A percentile compares a stretch with the other conserved stretches of the same genome.
Conservation (phyloP, 2,329 filamentous ascomycete species). For the Trichoderma aggressivum region DNA sequence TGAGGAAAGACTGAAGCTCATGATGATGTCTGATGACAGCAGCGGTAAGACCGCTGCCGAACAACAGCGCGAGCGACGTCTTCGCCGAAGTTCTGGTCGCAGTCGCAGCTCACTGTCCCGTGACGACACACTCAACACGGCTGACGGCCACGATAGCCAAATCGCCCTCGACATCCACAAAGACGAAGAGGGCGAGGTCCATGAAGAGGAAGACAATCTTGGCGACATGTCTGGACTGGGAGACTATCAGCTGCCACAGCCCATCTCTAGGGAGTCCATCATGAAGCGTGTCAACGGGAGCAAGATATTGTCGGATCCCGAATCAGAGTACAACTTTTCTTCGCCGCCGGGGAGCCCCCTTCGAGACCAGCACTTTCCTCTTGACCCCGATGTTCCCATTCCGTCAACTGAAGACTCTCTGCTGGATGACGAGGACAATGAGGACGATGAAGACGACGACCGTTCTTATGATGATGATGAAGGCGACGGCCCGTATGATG, state of each 20-base stretch:
- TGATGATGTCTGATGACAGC: constrained; percentile 76
- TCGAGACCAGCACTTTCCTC: constrained; percentile 52
- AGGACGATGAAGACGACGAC: constrained; percentile 35
- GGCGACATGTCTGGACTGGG: constrained; percentile 58
- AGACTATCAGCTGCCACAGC: constrained; percentile 66
- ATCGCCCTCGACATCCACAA: constrained; percentile 49
- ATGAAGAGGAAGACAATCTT: constrained; percentile 51
- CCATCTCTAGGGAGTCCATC: constrained; percentile 92
- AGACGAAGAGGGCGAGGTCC: constrained; percentile 53
- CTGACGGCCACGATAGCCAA: background rate
- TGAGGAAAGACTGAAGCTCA: constrained; percentile 79
- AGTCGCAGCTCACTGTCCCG: constrained; percentile 18
- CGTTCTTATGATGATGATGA: constrained; percentile 45
- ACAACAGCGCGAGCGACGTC: constrained; percentile 65
- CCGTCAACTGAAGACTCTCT: constrained; percentile 76
- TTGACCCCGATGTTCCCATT: constrained; percentile 87
- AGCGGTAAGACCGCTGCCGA: constrained; percentile 57
- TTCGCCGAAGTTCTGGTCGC: constrained; percentile 58
- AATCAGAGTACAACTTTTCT: constrained; percentile 63
- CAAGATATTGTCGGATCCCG: constrained; percentile 47
- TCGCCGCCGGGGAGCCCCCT: constrained; percentile 59
- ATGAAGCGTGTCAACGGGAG: constrained; percentile 77
- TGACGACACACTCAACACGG: constrained; percentile 4
- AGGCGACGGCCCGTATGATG: constrained; percentile 47
- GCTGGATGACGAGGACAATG: constrained; percentile 47